Conservation (phyloP, 1,284 basidiomycete species). For the Takashimella koratensis region DNA sequence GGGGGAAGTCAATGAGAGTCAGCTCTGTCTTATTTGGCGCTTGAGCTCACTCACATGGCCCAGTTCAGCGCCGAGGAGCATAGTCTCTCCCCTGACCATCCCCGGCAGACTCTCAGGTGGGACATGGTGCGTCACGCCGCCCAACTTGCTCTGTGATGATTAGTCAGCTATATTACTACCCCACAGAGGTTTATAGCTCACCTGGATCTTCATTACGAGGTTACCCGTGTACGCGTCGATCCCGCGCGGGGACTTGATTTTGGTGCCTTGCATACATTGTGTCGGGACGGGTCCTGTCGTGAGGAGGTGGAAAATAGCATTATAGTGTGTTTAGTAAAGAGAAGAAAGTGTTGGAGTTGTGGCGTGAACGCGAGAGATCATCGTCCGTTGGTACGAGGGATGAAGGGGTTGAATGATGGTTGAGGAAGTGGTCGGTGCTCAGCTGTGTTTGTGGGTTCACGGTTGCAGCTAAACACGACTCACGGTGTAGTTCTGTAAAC, state of each 20-base stretch:
- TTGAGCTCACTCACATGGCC: conserved; percentile 35
- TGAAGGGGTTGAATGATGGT: no score
- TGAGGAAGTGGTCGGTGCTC: no score
- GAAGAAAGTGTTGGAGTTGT: no score
- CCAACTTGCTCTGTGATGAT: conserved; percentile 50
- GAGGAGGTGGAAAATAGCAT: neutral
- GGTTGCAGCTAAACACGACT: no score
- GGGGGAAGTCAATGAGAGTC: no score
- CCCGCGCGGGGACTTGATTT: conserved; percentile 36
- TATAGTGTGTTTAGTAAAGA: no score
- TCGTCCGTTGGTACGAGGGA: no score
- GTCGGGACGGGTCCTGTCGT: conserved; percentile 39
- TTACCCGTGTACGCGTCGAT: conserved; percentile 51
- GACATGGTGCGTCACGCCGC: conserved; percentile 48
- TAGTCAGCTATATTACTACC: no score
- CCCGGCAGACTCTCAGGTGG: conserved; percentile 38
- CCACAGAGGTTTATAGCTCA: conserved; percentile 6
- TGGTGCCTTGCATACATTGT: conserved; percentile 47
- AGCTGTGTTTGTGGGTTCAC: no score
- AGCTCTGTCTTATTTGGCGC: no score
- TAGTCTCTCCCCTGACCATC: conserved; percentile 34
- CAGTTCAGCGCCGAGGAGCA: conserved; percentile 37
- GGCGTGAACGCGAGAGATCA: no score
- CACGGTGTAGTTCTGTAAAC: conserved; percentile 37
- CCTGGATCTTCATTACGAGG: conserved; percentile 39